These are phyloP conservation scores for Rosa rugosa DNA, from an alignment of 306 rosid species.

Conservation along the genomic window DNA sequence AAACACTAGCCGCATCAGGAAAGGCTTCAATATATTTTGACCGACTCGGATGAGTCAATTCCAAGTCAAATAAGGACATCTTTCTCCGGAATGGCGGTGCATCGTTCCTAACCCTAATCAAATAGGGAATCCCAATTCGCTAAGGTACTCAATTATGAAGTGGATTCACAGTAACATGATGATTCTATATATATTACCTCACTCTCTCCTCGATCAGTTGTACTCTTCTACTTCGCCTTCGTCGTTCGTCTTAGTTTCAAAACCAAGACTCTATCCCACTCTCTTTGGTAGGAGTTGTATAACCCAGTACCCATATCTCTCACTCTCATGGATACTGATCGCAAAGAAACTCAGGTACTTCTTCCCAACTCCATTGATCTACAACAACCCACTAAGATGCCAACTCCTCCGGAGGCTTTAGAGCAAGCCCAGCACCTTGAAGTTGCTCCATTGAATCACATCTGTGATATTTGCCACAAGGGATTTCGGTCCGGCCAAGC, in stretches of 20 bases:
- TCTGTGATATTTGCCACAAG: conserved; percentile 33
- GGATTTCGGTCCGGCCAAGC: conserved; percentile 42
- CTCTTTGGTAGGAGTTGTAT: not conserved
- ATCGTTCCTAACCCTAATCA: not conserved
- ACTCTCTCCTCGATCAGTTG: not conserved
- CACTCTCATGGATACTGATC: not conserved
- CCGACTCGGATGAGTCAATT: not conserved
- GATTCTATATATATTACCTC: not conserved
- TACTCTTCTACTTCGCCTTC: not conserved
- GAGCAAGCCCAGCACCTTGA: not conserved
- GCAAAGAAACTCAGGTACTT: not conserved
- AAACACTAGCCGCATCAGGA: not conserved
- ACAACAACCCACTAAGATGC: conserved; percentile 1
- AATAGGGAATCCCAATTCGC: not conserved
- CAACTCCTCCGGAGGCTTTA: not conserved
- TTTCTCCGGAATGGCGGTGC: not conserved
- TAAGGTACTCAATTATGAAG: not conserved
- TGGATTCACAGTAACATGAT: not conserved
- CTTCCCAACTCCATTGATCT: not conserved
- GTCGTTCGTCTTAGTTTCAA: not conserved
- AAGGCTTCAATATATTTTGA: not conserved
- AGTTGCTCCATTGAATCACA: not conserved
- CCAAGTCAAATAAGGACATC: not conserved
- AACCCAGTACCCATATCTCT: too few relatives aligned
- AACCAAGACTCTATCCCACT: too few relatives aligned